Evolutionary conservation across 495 filamentous ascomycete genomes (phyloP).

Genomic region (Lasiosphaeris hirsuta): DNA sequence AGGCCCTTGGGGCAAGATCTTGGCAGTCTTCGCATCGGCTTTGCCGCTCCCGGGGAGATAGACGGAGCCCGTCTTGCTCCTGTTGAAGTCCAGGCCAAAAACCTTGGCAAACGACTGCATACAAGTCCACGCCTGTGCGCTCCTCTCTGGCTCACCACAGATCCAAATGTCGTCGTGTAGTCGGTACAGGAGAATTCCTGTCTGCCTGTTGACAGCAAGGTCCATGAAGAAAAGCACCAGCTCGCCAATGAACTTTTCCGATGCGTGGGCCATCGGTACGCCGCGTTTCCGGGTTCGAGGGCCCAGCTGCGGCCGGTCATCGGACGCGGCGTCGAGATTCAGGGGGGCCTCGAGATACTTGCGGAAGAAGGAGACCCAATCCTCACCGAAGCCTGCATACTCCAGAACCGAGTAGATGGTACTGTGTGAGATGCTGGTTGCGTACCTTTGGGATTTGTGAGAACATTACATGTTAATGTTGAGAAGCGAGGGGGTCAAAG

Average conservation of each 20-base stretch:
- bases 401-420: constrained; percentile 54
- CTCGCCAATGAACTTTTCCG: constrained; percentile 61
- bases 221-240: constrained; percentile 65
- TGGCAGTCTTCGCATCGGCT: constrained; percentile 21
- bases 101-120: constrained; percentile 54
- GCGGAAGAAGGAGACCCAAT: constrained; percentile 61
- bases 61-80: constrained; percentile 59
- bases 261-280: constrained; percentile 59
- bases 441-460: constrained; percentile 23
- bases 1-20: constrained; percentile 50
- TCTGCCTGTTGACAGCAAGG: constrained; percentile 58
- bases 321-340: constrained; percentile 52
- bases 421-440: constrained; percentile 57
- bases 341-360: constrained; percentile 59
- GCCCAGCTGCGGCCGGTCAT: constrained; percentile 28
- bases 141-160: constrained; percentile 54
- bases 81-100: constrained; percentile 60
- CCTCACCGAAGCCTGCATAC: constrained; percentile 59
- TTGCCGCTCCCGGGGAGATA: constrained; percentile 31
- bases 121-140: constrained; percentile 55
- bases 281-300: constrained; percentile 51
- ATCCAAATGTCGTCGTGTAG: constrained; percentile 72
- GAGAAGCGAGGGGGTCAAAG: background rate
- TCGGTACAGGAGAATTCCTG: constrained; percentile 57
- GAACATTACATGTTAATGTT: background rate